Base-by-base conservation (phyloP, 306 rosid genomes). In the Fragaria vesca region DNA sequence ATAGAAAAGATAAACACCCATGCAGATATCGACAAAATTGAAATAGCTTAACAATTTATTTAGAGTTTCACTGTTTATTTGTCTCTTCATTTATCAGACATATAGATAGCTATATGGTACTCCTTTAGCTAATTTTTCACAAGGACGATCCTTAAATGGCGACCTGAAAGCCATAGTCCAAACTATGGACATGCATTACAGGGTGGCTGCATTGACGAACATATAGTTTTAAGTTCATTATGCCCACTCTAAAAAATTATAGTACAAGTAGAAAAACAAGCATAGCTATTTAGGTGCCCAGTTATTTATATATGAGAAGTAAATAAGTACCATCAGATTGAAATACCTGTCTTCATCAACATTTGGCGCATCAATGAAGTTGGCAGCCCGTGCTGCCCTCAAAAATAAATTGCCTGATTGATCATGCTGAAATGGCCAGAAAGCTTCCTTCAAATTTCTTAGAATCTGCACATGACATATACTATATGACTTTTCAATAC, bases 351-450 rank as follows among this genome's bases (percentile, higher is more conserved):
- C 88, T 67, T 80, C 97, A 69, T 63, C 45, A 78, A 81, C 75
- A 77, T 86, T 84, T 24, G 93, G 84, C 78, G 79, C 72, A 81
- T 88, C 92, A 48, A 86, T 81, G 72, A 88, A 90, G 86, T 88
- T 85, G 61, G 97, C 98, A 51, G 96, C 98, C 81, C 60, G 81
- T 78, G 97, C 98, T 13, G 97, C 98, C 80, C 93, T 87, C 81
- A 94, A 87, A 83, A 95, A 92, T 75, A 95, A 86, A 73, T 86
- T 87, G 74, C 87, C 87, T 42, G 90, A 61, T 26, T 72, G 77
- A 83, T 89, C 93, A 55, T 88, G 87, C 83, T 89, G 97, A 84
- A 91, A 93, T 65, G 99, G 97, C 99, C 97, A 95, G 89, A 93
- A 89, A 70, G 89, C 90, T 45, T 82, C 90, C 84, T 95, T 95